phyloP scores from a whole-genome alignment of 768 basidiomycete species.

The Russula earlei region DNA sequence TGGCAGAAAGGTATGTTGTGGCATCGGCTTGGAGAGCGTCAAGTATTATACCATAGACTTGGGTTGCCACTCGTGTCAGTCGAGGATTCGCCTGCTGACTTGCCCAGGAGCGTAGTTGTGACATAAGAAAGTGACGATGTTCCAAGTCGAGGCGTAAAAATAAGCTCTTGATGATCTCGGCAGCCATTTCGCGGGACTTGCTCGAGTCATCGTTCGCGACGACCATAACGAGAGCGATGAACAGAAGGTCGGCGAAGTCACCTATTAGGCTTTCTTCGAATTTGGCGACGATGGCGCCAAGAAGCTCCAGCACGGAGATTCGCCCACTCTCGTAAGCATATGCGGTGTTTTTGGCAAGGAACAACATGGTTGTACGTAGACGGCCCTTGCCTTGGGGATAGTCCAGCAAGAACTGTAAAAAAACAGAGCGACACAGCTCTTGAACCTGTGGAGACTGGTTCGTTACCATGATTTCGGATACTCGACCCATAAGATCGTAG shows the following conservation, averaged over 20 bases:
- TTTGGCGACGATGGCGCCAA: conserved; percentile 76
- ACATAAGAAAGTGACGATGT: conserved; percentile 45
- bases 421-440: conserved; percentile 78
- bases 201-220: conserved; percentile 90
- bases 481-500: conserved; percentile 92
- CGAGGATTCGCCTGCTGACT: conserved; percentile 47
- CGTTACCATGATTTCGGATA: conserved; percentile 87
- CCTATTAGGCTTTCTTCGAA: conserved; percentile 64
- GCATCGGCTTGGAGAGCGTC: conserved; percentile 51
- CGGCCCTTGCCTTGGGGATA: conserved; percentile 95
- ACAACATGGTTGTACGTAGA: conserved; percentile 78
- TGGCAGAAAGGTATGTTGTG: conserved; percentile 34
- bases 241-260: conserved; percentile 83
- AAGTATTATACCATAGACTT: conserved; percentile 74
- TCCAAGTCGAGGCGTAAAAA: conserved; percentile 58
- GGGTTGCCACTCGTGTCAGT: conserved; percentile 64
- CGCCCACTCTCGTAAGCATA: conserved; percentile 88
- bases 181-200: conserved; percentile 84
- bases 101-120: conserved; percentile 76
- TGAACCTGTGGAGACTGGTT: conserved; percentile 87
- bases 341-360: conserved; percentile 85
- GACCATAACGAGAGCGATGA: conserved; percentile 86
- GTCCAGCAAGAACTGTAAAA: conserved; percentile 91
- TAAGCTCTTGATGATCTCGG: conserved; percentile 69
- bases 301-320: conserved; percentile 86